Base-by-base conservation (phyloP, 1,284 basidiomycete genomes). In the Porodaedalea pini region DNA sequence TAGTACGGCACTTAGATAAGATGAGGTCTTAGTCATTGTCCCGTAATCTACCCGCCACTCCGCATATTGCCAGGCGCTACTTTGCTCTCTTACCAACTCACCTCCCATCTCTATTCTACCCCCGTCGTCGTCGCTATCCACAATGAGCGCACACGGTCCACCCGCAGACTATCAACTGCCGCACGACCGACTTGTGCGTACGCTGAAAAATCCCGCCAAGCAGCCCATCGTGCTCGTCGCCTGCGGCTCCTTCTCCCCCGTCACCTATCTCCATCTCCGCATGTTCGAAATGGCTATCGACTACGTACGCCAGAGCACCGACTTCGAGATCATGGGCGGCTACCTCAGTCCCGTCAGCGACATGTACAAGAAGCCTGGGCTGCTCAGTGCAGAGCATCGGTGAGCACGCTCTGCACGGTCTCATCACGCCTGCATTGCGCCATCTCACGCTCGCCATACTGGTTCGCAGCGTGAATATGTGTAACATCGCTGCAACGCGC, bases 201-300 rank as follows among this genome's bases (percentile, higher is more conserved):
- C 43, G 15, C 79, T 89, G 50, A 80, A 81, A 50, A 80, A 89
- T 68, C 68, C 84, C 5, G 73, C 73, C 27, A 90, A 87, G 70
- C 80, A 81, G 23, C 88, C 88, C 19, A 73, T 91, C 64, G 86
- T 90, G 55, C 80, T 90, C 62, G 85, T 92, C 57, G 88, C 85
- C 58, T 90, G 88, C 65, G 88, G 88, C 39, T 90, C 88, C 62
- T 90, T 90, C 78, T 89, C 85, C 69, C 88, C 87, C 15, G 82
- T 91, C 61, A 91, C 88, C 17, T 91, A 88, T 65, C 83, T 91
- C 57, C 88, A 88, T 68, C 85, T 92, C 37, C 90, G 94, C 58
- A 97, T 98, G 92, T 98, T 97, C 72, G 94, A 97, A 72, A 97
- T 98, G 94, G 94, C 94, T 57, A 92, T 90, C 73, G 94, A 98